Base-by-base conservation (phyloP, 805 yeast species). In the Candida rishiriensis region DNA sequence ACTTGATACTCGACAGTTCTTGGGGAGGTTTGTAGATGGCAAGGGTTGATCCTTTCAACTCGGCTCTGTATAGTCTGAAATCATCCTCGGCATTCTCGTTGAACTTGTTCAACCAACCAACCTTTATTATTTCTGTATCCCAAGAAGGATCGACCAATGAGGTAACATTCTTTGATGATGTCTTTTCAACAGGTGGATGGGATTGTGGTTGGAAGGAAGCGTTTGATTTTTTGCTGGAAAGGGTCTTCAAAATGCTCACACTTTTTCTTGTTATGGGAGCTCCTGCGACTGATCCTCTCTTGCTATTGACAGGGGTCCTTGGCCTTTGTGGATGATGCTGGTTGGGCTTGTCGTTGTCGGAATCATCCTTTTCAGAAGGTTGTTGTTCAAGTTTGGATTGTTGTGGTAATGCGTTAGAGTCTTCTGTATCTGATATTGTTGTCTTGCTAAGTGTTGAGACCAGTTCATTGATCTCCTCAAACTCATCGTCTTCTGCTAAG, bases 31-130 rank as follows among this genome's bases (percentile, higher is more conserved):
- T 83, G 67, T 76, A 85, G 14, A 89, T 61, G 42, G 72, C 70
- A 41, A 89, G 64, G 36, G 71, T 69, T 2, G 89, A 78, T 15
- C 96, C 96, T 53, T 73, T 78, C 45, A 89, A 65, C 55, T 81
- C 87, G 0, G 85, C 88, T 40, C 83, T 71, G 44, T 70, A 78
- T 29, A 87, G 60, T 46, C 75, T 66, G 61, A 73, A 52, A 29
- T 64, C 65, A 9, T 62, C 64, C 36, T 65, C 71, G 26, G 48
- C 28, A 29, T 47, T 40, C 18, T 55, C 56, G 29, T 63, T 61
- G 2, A 76, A 68, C 48, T 70, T 72, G 56, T 83, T 83, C 14
- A 82, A 51, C 87, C 87, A 83, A 5, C 83, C 83, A 1, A 69
- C 66, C 59, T 77, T 81, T 50, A 75, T 62, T 13, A 70, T 39